Evolutionary conservation across 129 eudicot species (phyloP).

Genomic region (Saposhnikovia divaricata): DNA sequence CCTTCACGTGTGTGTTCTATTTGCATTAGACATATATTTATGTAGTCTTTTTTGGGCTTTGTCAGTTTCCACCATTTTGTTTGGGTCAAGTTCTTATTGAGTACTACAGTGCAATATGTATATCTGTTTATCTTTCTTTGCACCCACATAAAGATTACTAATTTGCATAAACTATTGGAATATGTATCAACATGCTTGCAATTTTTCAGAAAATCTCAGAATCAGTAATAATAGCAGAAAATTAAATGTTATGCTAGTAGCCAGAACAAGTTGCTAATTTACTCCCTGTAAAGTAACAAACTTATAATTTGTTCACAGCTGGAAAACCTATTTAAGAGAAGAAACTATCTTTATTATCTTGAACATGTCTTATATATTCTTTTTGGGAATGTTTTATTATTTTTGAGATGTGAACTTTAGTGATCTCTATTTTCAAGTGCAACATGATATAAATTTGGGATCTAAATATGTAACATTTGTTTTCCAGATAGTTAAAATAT

Average conservation of each 20-base stretch:
- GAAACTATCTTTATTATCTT: neutral
- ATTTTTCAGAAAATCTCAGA: neutral
- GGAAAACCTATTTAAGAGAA: neutral
- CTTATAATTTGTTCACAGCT: neutral
- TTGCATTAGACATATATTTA: neutral
- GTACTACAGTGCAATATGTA: neutral
- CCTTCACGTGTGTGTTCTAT: slow-evolving; percentile 2
- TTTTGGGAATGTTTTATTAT: no score
- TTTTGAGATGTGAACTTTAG: neutral
- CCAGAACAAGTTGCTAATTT: neutral
- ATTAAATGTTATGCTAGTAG: neutral
- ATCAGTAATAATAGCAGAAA: neutral
- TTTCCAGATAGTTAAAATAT: no score
- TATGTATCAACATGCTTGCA: neutral
- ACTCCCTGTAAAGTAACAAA: neutral
- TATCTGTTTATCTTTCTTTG: neutral
- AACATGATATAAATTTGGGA: neutral
- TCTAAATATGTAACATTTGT: neutral
- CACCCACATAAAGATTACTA: neutral
- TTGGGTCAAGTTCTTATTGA: neutral
- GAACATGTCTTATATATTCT: neutral
- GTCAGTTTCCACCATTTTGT: neutral
- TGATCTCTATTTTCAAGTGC: neutral
- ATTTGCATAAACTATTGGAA: neutral
- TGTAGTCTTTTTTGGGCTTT: neutral